Evolutionary conservation across 164 flowering plant genomes (phyloP), one percentile per base, ranked within the genome.

Genomic region (Liriodendron chinense): DNA sequence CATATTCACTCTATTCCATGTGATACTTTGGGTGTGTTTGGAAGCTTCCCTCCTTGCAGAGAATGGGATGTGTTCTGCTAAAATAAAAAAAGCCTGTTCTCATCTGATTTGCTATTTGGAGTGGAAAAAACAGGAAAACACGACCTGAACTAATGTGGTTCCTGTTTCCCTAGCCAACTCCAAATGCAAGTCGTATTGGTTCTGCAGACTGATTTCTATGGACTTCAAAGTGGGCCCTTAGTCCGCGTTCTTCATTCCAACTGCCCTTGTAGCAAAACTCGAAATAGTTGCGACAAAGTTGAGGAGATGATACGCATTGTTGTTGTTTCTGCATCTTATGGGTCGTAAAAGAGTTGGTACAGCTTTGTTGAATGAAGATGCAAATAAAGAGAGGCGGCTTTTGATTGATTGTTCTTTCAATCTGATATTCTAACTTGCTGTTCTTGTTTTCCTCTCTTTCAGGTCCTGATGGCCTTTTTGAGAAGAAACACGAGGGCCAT

Each of bases 401-500:
- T 34, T 34, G 25, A 18, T 63, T 63, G 10, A 18, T 63, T 63
- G 24, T 5, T 0, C 0, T 63, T 8, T n/a, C 22, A n/a, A 63
- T 34, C 0, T 34, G 23, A n/a, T 22, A 12, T 26, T 26, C 16
- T 26, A 26, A 18, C 14, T 25, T 26, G 9, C 7, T 66, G 24
- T 22, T 69, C 23, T 70, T 4, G 18, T 12, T 16, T 72, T 61
- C 47, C 14, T 6, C 18, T 13, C 28, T 57, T 72, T 66, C 74
- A 72, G 74, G 74, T 20, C 74, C 74, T 59, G 74, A 72, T 72
- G 74, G 74, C 34, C 49, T 72, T 57, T 61, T 72, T 7, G 74
- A 72, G 74, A 56, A 13, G 22, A 72, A 72, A 9, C 65, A 72
- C 43, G 9, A 25, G 4, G 74, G 28, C 24, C 74, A 72, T 43